A percentile compares a stretch with the other conserved stretches of the same genome.
phyloP scores from a whole-genome alignment of 2,329 filamentous ascomycete genomes.

The Fusarium sp. region DNA sequence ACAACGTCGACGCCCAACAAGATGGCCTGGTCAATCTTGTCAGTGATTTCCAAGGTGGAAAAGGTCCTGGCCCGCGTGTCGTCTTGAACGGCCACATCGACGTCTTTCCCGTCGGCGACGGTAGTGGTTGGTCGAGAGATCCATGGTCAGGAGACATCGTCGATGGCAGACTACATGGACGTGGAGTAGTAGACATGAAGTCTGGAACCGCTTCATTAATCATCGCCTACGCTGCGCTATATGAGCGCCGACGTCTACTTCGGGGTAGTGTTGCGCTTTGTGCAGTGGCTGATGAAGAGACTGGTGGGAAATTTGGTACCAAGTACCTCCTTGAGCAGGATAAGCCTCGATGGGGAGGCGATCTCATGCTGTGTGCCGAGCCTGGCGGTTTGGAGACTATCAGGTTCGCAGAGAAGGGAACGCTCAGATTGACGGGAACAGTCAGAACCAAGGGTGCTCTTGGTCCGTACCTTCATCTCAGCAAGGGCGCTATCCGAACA shows the following conservation, averaged over 20 bases:
- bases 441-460: background rate
- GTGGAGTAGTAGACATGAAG: constrained; percentile 13
- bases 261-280: constrained; percentile 4
- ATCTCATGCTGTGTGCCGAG: constrained; percentile 10
- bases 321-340: constrained; percentile 5
- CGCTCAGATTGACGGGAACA: background rate
- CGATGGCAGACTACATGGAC: constrained; percentile 2
- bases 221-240: background rate
- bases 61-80: background rate
- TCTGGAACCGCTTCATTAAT: constrained; percentile 9
- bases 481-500: background rate
- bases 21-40: background rate
- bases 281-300: constrained; percentile 8
- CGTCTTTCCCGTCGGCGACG: constrained; percentile 2
- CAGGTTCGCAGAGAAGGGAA: constrained; percentile 6
- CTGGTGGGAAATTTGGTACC: constrained; percentile 8
- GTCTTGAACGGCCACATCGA: constrained; percentile 14
- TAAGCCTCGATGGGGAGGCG: background rate
- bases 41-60: constrained; percentile 6
- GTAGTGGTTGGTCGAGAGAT: background rate
- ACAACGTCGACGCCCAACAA: background rate
- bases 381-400: constrained; percentile 9
- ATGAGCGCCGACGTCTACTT: background rate
- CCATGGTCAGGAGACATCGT: constrained; percentile 4
- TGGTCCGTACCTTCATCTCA: constrained; percentile 1